Conservation (phyloP, 306 rosid species). For the Astragalus membranaceus region DNA sequence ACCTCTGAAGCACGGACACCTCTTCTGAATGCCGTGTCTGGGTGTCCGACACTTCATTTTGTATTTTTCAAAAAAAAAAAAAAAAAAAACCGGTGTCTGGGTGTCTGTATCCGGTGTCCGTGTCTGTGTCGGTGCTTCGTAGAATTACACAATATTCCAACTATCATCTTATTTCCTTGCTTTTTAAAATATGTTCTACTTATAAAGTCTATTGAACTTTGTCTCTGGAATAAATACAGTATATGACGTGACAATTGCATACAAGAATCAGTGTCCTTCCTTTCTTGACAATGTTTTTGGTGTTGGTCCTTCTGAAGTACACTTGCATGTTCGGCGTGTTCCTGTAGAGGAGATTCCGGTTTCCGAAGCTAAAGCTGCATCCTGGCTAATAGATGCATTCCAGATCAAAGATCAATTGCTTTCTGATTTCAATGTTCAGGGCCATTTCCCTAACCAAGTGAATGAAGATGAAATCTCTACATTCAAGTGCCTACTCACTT, state of each 20-base stretch:
- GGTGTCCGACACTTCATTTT: too few relatives aligned
- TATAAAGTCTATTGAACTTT: slow-evolving; percentile 7
- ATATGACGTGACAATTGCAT: slow-evolving; percentile 70
- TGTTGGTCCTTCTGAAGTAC: slow-evolving; percentile 89
- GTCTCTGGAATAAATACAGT: slow-evolving; percentile 44
- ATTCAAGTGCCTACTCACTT: slow-evolving; percentile 45
- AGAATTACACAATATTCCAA: background rate
- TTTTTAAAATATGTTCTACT: background rate
- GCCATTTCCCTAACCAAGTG: slow-evolving; percentile 57
- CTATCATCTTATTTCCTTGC: background rate
- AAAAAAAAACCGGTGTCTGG: too few relatives aligned
- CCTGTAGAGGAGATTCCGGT: slow-evolving; percentile 51
- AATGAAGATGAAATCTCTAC: slow-evolving; percentile 51
- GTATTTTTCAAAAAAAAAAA: too few relatives aligned
- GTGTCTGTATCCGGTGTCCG: too few relatives aligned
- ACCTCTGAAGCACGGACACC: too few relatives aligned
- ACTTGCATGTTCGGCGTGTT: slow-evolving; percentile 67
- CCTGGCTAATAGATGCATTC: slow-evolving; percentile 69
- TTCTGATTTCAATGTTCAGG: slow-evolving; percentile 45
- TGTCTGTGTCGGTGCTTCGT: too few relatives aligned
- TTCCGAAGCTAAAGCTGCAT: slow-evolving; percentile 45
- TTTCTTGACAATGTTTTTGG: slow-evolving; percentile 92
- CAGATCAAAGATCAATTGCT: slow-evolving; percentile 46
- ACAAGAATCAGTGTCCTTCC: slow-evolving; percentile 75
- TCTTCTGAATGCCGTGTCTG: too few relatives aligned